Evolutionary conservation across 495 filamentous ascomycete species (phyloP), one percentile per base, ranked within the genome.

Genomic region (Friedmanniomyces endolithicus): DNA sequence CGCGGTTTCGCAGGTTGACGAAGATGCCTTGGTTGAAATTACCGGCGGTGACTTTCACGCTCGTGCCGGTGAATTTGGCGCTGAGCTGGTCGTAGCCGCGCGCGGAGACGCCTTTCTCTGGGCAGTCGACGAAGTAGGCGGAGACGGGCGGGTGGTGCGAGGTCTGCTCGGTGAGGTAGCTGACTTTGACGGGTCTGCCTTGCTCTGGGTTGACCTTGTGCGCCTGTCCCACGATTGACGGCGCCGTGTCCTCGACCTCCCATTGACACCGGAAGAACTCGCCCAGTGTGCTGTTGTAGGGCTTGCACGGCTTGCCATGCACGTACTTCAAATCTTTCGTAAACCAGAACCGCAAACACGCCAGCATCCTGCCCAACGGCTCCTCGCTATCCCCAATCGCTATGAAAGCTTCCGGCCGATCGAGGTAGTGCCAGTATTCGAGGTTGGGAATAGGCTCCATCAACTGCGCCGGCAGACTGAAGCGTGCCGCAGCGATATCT

Each of bases 291-390:
- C 90, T 95, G 68, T 98, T 98, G 70, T 98, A 98, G 7, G 92
- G 92, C 68, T 98, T 98, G 79, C 88, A 95, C 11, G 92, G 92
- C 72, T 90, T 95, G 44, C 92, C 90, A 68, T 97, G 97, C 61
- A 95, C 87, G 63, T 95, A 98, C 80, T 97, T 98, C 76, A 98
- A 67, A 66, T 98, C 92, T 66, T 97, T 97, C 23, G 92, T 95
- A 61, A 96, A 97, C 92, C 92, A 98, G 67, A 98, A 98, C 33
- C 92, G 80, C 63, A 95, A 70, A 31, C 94, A 85, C 57, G 85
- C 90, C 39, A 98, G 77, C 84, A 94, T 96, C 53, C 92, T 88
- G 57, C 88, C 90, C 48, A 96, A 73, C 8, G 81, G 76, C 60
- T 96, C 88, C 57, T 96, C 85, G 9, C 90, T 90, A 63, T 90